Evolutionary conservation across 352 stramenopile genomes (phyloP).

Genomic region (Globisporangium paddicum): DNA sequence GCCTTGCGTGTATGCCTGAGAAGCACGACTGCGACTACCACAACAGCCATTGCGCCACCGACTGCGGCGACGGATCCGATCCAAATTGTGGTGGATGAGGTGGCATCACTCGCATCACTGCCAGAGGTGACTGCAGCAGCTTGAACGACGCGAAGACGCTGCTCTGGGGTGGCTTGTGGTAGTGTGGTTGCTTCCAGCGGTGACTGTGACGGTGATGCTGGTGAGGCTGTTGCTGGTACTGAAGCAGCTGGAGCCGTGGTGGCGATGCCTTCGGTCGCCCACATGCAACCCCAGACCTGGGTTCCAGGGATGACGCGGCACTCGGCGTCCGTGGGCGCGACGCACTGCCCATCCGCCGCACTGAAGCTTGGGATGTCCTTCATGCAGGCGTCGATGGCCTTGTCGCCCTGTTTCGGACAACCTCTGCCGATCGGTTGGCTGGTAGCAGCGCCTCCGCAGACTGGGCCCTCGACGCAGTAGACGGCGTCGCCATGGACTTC

Average conservation of each 20-base stretch:
- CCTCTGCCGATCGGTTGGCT: conserved; percentile 17
- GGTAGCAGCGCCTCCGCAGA: conserved; percentile 26
- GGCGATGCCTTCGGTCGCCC: background rate
- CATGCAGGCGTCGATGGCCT: conserved; percentile 24
- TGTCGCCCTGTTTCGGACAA: conserved; percentile 27
- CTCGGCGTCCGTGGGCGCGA: conserved; percentile 19
- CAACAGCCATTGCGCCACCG: conserved; percentile 13
- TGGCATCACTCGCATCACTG: background rate
- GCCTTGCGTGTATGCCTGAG: conserved; percentile 17
- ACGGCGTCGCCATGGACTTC: conserved; percentile 24
- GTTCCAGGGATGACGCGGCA: conserved; percentile 7
- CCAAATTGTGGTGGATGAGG: conserved; percentile 9
- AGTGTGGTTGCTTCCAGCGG: background rate
- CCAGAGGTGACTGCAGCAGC: background rate
- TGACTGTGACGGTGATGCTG: background rate
- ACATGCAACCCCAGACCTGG: conserved; percentile 6
- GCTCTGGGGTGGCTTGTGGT: background rate
- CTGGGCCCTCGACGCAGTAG: conserved; percentile 27
- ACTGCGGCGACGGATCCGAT: conserved; percentile 20
- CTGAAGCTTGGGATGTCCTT: conserved; percentile 21
- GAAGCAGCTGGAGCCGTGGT: background rate
- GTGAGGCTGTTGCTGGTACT: background rate
- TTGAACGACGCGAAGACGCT: background rate
- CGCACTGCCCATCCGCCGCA: conserved; percentile 13
- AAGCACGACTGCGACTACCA: conserved; percentile 13